These are phyloP conservation scores for Akanthomyces lecanii DNA, from an alignment of 2,329 filamentous ascomycete species.

Conservation along the genomic window DNA sequence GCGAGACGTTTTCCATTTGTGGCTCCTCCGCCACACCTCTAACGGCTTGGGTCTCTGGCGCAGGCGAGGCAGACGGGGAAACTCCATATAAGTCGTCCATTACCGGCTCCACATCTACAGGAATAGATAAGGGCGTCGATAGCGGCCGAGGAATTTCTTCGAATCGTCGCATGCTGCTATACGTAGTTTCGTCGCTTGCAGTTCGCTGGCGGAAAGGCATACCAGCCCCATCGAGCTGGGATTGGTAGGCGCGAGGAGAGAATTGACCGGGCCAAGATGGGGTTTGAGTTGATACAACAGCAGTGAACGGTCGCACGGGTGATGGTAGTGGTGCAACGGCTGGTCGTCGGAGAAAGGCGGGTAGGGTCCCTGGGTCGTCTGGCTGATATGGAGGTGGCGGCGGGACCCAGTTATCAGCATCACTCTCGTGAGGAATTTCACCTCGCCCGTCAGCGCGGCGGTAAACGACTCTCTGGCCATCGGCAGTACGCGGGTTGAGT, in stretches of 20 bases:
- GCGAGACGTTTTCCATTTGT: not conserved
- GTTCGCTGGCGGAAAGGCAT: constrained; percentile 29
- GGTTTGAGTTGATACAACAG: constrained; percentile 4
- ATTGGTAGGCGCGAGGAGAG: not conserved
- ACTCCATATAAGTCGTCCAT: constrained; percentile 44
- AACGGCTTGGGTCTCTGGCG: constrained; percentile 5
- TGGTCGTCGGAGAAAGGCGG: constrained; percentile 51
- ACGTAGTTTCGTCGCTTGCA: constrained; percentile 33
- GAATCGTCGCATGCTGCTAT: constrained; percentile 23
- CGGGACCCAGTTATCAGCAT: constrained; percentile 84
- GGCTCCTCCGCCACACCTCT: not conserved
- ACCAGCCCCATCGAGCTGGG: constrained; percentile 11
- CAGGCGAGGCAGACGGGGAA: constrained; percentile 42
- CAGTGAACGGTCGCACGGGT: constrained; percentile 22
- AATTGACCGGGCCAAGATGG: constrained; percentile 16
- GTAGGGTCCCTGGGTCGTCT: constrained; percentile 55
- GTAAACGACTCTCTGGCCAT: constrained; percentile 55
- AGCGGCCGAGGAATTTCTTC: constrained; percentile 27
- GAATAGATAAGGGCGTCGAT: constrained; percentile 28
- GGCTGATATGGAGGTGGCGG: constrained; percentile 77
- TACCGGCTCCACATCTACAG: constrained; percentile 22
- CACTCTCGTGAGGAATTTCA: constrained; percentile 78
- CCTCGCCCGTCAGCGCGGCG: constrained; percentile 64
- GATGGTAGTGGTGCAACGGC: constrained; percentile 35
- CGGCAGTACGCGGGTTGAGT: constrained; percentile 55